Evolutionary conservation across 306 rosid genomes (phyloP), one percentile per base, ranked within the genome.

Genomic region (Cicer chorassanicum): DNA sequence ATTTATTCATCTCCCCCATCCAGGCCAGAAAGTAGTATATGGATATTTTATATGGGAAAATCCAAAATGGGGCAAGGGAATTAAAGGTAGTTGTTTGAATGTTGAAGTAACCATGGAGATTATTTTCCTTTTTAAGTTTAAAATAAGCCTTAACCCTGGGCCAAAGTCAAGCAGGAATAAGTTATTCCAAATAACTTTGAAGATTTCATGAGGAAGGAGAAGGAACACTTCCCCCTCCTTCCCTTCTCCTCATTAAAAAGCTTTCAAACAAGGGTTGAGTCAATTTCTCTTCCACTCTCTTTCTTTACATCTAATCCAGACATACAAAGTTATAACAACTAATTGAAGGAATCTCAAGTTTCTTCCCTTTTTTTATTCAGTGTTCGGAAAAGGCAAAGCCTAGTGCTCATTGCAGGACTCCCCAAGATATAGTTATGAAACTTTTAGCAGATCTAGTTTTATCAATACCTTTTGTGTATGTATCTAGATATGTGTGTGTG

Each of bases 1-100:
- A 48, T 68, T 60, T 21, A 40, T 54, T 70, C 19, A 76, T 42
- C 8, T 53, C 40, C 50, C 62, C 77, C 73, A 16, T 68, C 79
- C 18, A 38, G 56, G 54, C 18, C 34, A 65, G 44, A 68, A 5
- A 64, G 16, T 51, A 3, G 29, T 60, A 61, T 57, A 40, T 39
- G 12, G 14, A 70, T 19, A 34, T 56, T 57, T 57, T 11, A 1
- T 34, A n/a, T 5, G 45, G 19, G 29, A 29, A 57, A 29, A 29
- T 3, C 36, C 36, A 29, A 29, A 29, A 44, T 38, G 43, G 59
- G 15, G 16, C 29, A 40, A 1, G 46, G 46, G 46, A 62, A 62
- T 4, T 10, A 44, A 68, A 19, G 56, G 45, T 36, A 18, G 63
- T 68, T 12, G 53, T 59, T 46, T 38, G 43, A 67, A 46, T 45